These are phyloP conservation scores for Firmiana major DNA, from an alignment of 345 rosid genomes.

Conservation along the genomic window DNA sequence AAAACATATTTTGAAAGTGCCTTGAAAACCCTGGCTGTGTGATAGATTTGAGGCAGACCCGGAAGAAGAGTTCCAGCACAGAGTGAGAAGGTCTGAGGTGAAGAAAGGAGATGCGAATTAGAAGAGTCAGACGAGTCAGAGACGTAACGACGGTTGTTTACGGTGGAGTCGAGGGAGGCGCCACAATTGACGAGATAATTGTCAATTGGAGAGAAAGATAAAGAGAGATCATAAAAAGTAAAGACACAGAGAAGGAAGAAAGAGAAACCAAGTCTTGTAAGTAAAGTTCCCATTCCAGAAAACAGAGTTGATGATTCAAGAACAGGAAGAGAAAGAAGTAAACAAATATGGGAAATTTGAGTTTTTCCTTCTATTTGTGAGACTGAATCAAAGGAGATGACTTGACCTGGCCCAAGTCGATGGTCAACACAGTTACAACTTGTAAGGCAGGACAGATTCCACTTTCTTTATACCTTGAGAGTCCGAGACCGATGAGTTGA, in stretches of 20 bases:
- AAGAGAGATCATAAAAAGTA: conserved; percentile 16
- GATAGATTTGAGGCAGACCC: conserved; percentile 45
- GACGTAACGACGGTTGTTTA: conserved; percentile 58
- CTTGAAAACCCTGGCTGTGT: conserved; percentile 59
- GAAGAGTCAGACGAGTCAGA: conserved; percentile 36
- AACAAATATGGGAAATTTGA: neutral
- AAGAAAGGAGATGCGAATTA: conserved; percentile 26
- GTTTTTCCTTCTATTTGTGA: too few species aligned
- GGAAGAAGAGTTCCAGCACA: conserved; percentile 25
- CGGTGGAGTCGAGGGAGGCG: conserved; percentile 50
- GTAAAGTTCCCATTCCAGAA: conserved; percentile 24
- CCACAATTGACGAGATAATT: conserved; percentile 68
- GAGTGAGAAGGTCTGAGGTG: conserved; percentile 36
- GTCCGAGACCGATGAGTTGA: neutral
- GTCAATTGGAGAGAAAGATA: conserved; percentile 50
- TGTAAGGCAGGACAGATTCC: neutral
- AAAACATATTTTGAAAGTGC: conserved; percentile 61
- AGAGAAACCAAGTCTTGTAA: neutral
- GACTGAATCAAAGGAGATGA: neutral
- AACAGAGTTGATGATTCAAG: conserved; percentile 1
- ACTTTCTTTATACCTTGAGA: neutral
- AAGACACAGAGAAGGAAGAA: conserved; percentile 21
- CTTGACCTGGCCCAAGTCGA: neutral
- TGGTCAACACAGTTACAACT: neutral
- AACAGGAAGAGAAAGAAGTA: neutral